Percentiles rank a stretch among this genome's conserved stretches.
Evolutionary conservation across 306 rosid species (phyloP).

Genomic region (Dalbergia cochinchinensis): DNA sequence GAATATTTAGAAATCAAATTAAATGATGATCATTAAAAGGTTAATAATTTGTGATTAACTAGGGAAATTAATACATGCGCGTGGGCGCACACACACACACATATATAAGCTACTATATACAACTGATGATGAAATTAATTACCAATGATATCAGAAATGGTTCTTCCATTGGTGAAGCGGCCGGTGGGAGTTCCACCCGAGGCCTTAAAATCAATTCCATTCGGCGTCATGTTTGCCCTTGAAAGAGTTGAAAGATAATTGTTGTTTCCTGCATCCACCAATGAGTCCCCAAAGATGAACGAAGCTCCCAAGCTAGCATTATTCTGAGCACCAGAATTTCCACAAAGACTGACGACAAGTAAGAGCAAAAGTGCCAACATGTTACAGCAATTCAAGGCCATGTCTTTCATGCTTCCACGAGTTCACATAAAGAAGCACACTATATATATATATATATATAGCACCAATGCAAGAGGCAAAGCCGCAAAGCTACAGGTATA

Average conservation of each 20-base stretch:
- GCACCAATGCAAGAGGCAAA: not conserved
- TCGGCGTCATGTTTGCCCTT: slow-evolving; percentile 69
- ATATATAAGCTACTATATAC: not conserved
- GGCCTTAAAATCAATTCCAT: slow-evolving; percentile 77
- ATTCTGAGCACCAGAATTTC: slow-evolving; percentile 46
- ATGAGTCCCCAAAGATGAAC: slow-evolving; percentile 85
- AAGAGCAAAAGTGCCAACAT: slow-evolving; percentile 31
- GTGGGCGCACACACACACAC: not conserved
- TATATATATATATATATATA: too few relatives aligned
- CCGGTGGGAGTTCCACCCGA: slow-evolving; percentile 83
- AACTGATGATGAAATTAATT: not conserved
- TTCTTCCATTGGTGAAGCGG: slow-evolving; percentile 85
- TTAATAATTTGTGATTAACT: too few relatives aligned
- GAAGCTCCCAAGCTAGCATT: slow-evolving; percentile 63
- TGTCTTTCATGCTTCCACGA: slow-evolving; percentile 35
- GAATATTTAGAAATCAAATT: not conserved
- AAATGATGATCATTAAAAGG: not conserved
- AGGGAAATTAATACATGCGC: not conserved
- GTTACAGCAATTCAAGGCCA: slow-evolving; percentile 34
- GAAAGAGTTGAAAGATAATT: slow-evolving; percentile 77
- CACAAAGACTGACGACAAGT: slow-evolving; percentile 41
- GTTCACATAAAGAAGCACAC: slow-evolving; percentile 9
- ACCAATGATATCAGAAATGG: slow-evolving; percentile 84
- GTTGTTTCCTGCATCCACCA: slow-evolving; percentile 87
- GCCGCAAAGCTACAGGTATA: not conserved